Base-by-base conservation (phyloP, 2,329 filamentous ascomycete species). In the Paraconiothyrium sp. region DNA sequence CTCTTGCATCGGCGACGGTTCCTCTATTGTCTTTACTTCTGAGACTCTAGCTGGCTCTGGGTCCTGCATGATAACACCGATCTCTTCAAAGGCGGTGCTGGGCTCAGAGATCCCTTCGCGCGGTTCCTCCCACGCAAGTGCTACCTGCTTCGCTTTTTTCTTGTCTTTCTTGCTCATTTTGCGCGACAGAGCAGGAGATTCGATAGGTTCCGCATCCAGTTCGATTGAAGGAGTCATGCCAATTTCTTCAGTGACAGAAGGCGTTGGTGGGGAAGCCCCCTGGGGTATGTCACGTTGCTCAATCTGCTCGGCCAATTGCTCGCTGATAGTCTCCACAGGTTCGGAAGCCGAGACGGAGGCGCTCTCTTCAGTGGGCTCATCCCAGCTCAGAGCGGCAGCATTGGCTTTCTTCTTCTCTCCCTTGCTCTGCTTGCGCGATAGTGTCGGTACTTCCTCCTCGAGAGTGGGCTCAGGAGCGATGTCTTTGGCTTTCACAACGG, bases 121-220 rank as follows among this genome's bases (percentile, higher is more conserved):
- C 66, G 63, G 48, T 47, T 62, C 51, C 24, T 67, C 59, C 34
- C 55, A 57, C 2, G 41, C n/a, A 13, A 27, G 14, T 20, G 50
- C 39, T 14, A 54, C 48, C 34, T 58, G 48, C 41, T 62, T 66
- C 39, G 70, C 72, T 61, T 82, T 81, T 52, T 80, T 80, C 70
- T 81, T 83, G 27, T 73, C 69, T 54, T 73, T 72, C 55, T 73
- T 72, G 61, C 67, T 73, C 6, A 67, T 62, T 55, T 69, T 68
- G 49, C 61, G 65, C 32, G 66, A 64, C 5, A 61, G 47, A 27
- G 47, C 58, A 20, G 64, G 57, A 9, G 44, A 30, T 20, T 71
- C 62, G 9, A 37, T 5, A 2, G 41, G 39, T 6, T 47, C 14
- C 13, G 41, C 9, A 35, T 30, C 14, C 24, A 11, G 49, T 27